Base-by-base conservation (phyloP, 208 protist genomes). In the Acanthamoeba royreba region DNA sequence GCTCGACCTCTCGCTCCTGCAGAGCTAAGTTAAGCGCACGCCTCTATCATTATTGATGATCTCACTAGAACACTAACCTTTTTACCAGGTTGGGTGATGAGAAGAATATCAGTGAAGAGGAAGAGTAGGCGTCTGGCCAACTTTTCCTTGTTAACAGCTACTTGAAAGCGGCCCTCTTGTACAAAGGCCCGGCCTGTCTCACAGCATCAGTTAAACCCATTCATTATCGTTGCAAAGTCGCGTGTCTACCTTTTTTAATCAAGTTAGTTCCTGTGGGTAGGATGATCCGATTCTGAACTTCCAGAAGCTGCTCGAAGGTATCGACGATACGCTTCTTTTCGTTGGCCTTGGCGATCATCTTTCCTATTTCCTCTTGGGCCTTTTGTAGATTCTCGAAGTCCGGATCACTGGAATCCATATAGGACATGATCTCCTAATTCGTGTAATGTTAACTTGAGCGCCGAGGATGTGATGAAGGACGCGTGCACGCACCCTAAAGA, bases 311-410 rank as follows among this genome's bases (percentile, higher is more conserved):
- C 43, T 91, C 52, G 53, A 61, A 52, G 43, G 61, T 91, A 35
- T 91, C 85, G 1, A 49, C 85, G 7, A 53, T 49, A 11, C 85
- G 49, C n/a, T 91, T 91, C 42, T 45, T 42, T 38, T 91, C 85
- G 58, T 91, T 91, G 38, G 55, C 85, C 46, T 49, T 46, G 22
- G 33, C 52, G 42, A 91, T 72, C 49, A 91, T 61, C 85, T 74
- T 91, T 5, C 43, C 58, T 11, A 91, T 91, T 35, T 91, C 85
- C 17, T 88, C 49, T 42, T 91, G 52, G 7, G 85, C 85, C 52
- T 72, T 69, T 40, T 91, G 33, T 0, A 91, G 28, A 53, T 91
- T 91, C n/a, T 31, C 42, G 38, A 42, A 91, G 85, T 91, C 85
- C 8, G 79, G 79, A 55, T 58, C 49, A 15, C n/a, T 61, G 28